Evolutionary conservation across 163 green algal species (phyloP).

Genomic region (Chlamydomonas reinhardtii): DNA sequence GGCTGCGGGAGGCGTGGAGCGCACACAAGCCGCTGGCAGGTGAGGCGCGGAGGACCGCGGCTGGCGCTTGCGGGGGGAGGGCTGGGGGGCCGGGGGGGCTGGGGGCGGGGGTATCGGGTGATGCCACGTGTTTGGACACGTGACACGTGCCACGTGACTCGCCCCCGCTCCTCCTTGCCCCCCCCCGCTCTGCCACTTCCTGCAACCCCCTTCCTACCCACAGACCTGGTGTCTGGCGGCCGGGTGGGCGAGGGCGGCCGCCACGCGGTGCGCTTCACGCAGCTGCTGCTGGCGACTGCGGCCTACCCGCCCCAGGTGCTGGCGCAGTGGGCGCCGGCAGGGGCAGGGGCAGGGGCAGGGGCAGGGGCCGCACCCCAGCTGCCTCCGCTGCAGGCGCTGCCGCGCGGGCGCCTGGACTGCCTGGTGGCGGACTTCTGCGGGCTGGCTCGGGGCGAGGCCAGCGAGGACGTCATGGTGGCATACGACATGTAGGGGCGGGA

Average conservation of each 20-base stretch:
- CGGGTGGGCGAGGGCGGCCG: neutral
- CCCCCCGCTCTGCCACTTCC: no score
- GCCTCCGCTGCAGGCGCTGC: no score
- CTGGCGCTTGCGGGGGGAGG: neutral
- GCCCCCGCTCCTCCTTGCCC: no score
- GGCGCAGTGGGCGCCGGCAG: no score
- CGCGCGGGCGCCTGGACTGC: conserved; percentile 63
- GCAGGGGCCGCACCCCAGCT: no score
- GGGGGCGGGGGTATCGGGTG: no score
- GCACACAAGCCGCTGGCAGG: conserved; percentile 48
- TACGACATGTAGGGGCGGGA: conserved; percentile 68
- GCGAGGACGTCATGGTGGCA: conserved; percentile 72
- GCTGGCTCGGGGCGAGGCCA: conserved; percentile 66
- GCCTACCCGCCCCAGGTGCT: neutral
- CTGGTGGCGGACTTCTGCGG: conserved; percentile 73
- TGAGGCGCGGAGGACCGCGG: neutral
- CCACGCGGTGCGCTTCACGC: conserved; percentile 2
- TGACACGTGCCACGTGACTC: no score
- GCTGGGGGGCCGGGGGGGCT: neutral
- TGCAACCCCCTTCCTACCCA: no score
- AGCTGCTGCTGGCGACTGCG: conserved; percentile 5
- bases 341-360: no score
- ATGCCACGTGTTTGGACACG: no score
- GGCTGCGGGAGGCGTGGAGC: conserved; percentile 47
- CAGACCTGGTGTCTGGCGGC: neutral